phyloP scores from a whole-genome alignment of 352 stramenopile genomes.

The Phytophthora niederhauseri region DNA sequence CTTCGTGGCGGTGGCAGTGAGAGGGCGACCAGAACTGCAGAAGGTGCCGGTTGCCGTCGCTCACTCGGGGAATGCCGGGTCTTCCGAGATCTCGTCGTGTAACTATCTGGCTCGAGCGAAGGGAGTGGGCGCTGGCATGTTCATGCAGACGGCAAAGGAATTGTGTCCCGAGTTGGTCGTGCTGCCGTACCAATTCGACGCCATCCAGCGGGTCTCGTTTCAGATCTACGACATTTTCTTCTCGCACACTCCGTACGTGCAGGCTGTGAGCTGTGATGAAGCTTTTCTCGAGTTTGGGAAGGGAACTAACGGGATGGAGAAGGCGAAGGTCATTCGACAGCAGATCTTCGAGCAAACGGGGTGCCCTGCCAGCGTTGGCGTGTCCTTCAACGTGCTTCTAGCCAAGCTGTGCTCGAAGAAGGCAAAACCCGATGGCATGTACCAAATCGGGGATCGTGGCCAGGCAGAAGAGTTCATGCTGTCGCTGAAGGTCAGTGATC shows the following conservation, averaged over 20 bases:
- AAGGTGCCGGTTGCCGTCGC: constrained; percentile 91
- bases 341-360: constrained; percentile 80
- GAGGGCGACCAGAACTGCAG: constrained; percentile 75
- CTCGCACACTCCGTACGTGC: constrained; percentile 84
- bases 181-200: constrained; percentile 94
- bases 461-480: constrained; percentile 71
- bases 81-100: constrained; percentile 94
- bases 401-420: constrained; percentile 94
- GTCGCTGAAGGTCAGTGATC: constrained; percentile 65
- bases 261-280: constrained; percentile 97
- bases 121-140: constrained; percentile 95
- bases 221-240: constrained; percentile 95
- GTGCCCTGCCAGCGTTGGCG: constrained; percentile 93
- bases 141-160: constrained; percentile 91
- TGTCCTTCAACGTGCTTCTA: constrained; percentile 94
- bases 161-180: constrained; percentile 94
- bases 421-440: constrained; percentile 93
- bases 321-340: constrained; percentile 69
- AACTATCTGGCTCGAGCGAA: constrained; percentile 95
- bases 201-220: constrained; percentile 90
- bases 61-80: constrained; percentile 79
- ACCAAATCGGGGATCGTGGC: constrained; percentile 49
- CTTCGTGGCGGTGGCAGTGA: constrained; percentile 93
- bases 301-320: constrained; percentile 64
- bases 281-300: constrained; percentile 91